phyloP scores from a whole-genome alignment of 2,329 filamentous ascomycete genomes.

The Colletotrichum sp. region DNA sequence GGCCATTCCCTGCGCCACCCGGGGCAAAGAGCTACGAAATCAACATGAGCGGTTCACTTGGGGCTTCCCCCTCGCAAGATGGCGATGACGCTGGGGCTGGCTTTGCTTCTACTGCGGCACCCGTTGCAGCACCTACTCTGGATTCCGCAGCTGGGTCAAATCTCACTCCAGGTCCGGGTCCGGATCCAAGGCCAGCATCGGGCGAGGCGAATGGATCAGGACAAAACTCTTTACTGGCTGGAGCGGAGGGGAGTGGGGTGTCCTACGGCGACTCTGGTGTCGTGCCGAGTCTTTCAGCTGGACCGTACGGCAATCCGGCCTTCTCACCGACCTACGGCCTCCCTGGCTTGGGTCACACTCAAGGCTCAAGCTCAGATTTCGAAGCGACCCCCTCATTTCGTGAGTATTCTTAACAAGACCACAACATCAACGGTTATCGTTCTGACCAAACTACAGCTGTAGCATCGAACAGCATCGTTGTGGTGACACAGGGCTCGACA shows the following conservation, averaged over 20 bases:
- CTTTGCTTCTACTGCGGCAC: background rate
- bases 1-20: background rate
- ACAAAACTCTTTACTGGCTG: background rate
- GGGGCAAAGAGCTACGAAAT: background rate
- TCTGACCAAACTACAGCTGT: background rate
- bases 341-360: background rate
- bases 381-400: background rate
- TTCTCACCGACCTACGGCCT: background rate
- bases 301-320: background rate
- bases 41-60: background rate
- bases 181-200: background rate
- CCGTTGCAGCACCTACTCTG: background rate
- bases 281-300: background rate
- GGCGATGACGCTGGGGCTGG: background rate
- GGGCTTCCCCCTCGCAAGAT: background rate
- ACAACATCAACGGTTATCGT: rapidly evolving
- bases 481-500: background rate
- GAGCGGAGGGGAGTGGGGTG: background rate
- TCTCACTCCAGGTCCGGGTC: background rate
- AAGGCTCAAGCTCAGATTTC: background rate
- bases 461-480: background rate
- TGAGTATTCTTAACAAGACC: background rate
- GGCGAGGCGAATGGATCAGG: background rate
- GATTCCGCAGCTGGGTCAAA: background rate
- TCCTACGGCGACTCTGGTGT: background rate